Base-by-base conservation (phyloP, 2,329 filamentous ascomycete genomes). In the Hymenotorrendiella dingleyae region DNA sequence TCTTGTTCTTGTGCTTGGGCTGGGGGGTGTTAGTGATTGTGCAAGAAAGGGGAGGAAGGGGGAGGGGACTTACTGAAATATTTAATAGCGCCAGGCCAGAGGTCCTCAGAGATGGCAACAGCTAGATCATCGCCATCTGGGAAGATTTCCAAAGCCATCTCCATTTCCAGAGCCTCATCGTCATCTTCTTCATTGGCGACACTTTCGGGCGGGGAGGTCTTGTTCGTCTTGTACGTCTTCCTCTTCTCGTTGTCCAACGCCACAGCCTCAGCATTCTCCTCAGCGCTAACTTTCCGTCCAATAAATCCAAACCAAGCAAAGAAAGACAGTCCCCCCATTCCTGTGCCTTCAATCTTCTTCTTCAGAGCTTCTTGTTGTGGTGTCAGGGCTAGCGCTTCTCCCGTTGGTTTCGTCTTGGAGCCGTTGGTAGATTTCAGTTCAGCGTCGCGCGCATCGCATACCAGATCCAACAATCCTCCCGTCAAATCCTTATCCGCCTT, bases 261-360 rank as follows among this genome's bases (percentile, higher is more conserved):
- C 19, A 62, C 65, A 6, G 81, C 83, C 48, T 74, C 68, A 52
- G 68, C 68, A 55, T 76, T 83, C 72, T 94, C 85, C 64, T 86
- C 84, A 2, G 78, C 82, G 35, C 76, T 78, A 55, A 95, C 69
- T 58, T 77, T 78, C 50, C 77, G 70, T 51, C 80, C 86, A 49
- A 74, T 78, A 69, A 82, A 96, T 41, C 84, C 86, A 63, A 96
- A 96, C 76, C 84, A 93, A 45, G 81, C 79, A 62, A 96, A 96
- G 74, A 96, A 95, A 67, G 83, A 89, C 38, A 81, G 62, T 5
- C 75, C 80, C 34, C 78, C 79, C 48, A 84, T 73, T 35, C 77
- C 76, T 12, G 74, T 80, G 52, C 66, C 58, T 43, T 74, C 72
- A 48, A 76, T 78, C 68, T 74, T 73, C 54, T 68, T 68, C 56